phyloP scores from a whole-genome alignment of 2,329 filamentous ascomycete genomes.

The Ilyonectria mors-panacis region DNA sequence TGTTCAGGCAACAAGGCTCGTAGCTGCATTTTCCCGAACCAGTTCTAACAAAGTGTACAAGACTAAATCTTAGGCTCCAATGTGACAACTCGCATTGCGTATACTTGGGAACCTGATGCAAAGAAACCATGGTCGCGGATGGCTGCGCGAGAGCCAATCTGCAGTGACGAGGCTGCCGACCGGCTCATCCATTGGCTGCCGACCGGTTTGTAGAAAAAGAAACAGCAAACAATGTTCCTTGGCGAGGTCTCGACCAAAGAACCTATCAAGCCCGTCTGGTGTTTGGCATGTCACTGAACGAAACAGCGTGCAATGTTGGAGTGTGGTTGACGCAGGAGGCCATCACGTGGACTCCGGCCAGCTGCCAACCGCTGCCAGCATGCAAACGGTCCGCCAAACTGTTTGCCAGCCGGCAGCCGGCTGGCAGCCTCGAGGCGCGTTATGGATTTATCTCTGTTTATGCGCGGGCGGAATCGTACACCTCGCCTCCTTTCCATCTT shows the following conservation, averaged over 20 bases:
- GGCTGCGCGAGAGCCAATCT: too few relatives aligned
- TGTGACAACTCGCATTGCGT: background rate
- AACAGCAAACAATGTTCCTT: too few relatives aligned
- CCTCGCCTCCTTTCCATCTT: background rate
- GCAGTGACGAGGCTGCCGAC: too few relatives aligned
- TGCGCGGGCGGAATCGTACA: background rate
- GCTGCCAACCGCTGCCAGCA: background rate
- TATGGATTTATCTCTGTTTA: background rate
- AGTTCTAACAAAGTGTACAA: background rate
- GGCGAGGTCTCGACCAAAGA: too few relatives aligned
- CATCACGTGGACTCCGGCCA: background rate
- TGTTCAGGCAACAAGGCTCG: background rate
- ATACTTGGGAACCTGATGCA: too few relatives aligned
- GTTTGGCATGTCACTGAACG: background rate
- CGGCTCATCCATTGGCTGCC: too few relatives aligned
- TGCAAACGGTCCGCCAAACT: background rate
- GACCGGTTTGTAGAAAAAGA: too few relatives aligned
- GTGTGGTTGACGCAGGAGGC: background rate
- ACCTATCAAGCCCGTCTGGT: background rate
- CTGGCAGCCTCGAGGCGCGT: background rate
- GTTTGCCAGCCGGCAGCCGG: background rate
- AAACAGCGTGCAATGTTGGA: background rate
- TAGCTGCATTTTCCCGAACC: background rate
- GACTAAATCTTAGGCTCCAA: background rate
- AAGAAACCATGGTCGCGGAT: too few relatives aligned